phyloP scores from a whole-genome alignment of 2,329 filamentous ascomycete species.

The Pseudocercospora cruenta region DNA sequence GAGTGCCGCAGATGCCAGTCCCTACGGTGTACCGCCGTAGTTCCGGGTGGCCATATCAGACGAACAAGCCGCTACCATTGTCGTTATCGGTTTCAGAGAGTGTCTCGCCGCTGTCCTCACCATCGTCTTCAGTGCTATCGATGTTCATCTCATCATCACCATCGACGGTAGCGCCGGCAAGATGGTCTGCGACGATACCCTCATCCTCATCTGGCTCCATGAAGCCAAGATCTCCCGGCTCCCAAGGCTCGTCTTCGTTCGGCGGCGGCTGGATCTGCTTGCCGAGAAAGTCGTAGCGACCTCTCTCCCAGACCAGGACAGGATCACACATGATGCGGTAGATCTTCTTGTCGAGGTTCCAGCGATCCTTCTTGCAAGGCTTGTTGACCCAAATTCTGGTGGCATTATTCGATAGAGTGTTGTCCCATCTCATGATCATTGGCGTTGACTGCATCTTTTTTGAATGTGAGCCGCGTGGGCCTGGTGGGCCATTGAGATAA shows the following conservation, averaged over 20 bases:
- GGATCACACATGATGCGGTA: slow-evolving; percentile 8
- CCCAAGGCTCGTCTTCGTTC: not conserved
- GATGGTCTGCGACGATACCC: slow-evolving; percentile 3
- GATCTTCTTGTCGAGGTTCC: not conserved
- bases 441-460: slow-evolving; percentile 6
- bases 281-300: slow-evolving; percentile 4
- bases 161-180: not conserved
- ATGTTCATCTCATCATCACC: not conserved
- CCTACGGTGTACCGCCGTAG: no score
- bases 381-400: slow-evolving; percentile 9
- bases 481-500: not conserved
- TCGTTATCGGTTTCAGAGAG: not conserved
- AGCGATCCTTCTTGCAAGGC: not conserved
- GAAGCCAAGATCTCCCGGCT: not conserved
- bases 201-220: not conserved
- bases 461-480: not conserved
- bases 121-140: not conserved
- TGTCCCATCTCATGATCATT: slow-evolving; percentile 6
- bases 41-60: not conserved
- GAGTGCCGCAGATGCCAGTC: not conserved
- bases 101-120: not conserved
- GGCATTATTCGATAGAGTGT: slow-evolving; percentile 1
- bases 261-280: slow-evolving; percentile 10
- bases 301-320: slow-evolving; percentile 1
- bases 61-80: not conserved